These are phyloP conservation scores for Gautieria morchelliformis DNA, from an alignment of 768 basidiomycete species.

Conservation along the genomic window DNA sequence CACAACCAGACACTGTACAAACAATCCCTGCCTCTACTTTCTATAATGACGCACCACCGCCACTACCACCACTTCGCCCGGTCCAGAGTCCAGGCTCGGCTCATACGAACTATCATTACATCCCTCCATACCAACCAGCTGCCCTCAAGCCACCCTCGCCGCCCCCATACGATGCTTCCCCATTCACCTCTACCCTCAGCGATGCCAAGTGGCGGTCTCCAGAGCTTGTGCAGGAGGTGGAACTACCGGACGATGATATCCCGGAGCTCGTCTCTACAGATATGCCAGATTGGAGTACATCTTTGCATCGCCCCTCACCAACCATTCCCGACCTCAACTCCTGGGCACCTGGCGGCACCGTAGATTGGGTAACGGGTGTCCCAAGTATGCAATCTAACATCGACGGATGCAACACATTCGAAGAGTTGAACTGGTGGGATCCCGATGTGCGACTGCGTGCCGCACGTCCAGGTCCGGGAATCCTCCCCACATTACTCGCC, in stretches of 20 bases:
- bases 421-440: slow-evolving; percentile 70
- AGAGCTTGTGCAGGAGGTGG: slow-evolving; percentile 2
- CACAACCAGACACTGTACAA: neutral
- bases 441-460: slow-evolving; percentile 31
- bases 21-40: neutral
- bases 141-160: neutral
- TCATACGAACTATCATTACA: slow-evolving; percentile 4
- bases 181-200: neutral
- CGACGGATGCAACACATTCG: slow-evolving; percentile 47
- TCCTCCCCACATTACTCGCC: slow-evolving; percentile 58
- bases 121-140: neutral
- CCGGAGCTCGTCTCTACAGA: neutral
- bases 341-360: neutral
- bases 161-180: neutral
- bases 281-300: neutral
- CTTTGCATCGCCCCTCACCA: neutral
- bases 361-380: neutral
- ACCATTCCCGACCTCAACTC: neutral
- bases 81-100: neutral
- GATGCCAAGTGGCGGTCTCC: neutral
- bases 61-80: neutral
- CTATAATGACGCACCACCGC: neutral
- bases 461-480: slow-evolving; percentile 59
- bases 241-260: neutral
- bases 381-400: slow-evolving; percentile 25